Percentiles rank a stretch among this genome's conserved stretches.
Conservation (phyloP, 352 stramenopile species). For the Bremia lactucae region DNA sequence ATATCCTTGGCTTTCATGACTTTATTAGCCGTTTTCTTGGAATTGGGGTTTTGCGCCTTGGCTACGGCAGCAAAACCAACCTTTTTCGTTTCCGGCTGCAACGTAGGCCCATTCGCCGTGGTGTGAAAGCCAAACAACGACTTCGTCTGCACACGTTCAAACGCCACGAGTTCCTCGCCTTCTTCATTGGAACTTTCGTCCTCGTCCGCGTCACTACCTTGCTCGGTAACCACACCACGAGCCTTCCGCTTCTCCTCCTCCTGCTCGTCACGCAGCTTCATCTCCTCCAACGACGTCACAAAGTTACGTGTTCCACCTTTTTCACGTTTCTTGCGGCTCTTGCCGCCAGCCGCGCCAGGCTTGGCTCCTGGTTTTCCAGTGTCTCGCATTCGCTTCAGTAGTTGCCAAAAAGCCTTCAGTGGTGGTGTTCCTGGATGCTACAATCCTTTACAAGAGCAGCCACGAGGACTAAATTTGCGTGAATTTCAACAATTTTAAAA, state of each 20-base stretch:
- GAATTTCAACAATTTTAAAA: too few relatives aligned
- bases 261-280: conserved; percentile 57
- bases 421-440: neutral
- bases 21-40: conserved; percentile 56
- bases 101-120: conserved; percentile 37
- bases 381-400: conserved; percentile 32
- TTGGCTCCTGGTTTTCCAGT: conserved; percentile 29
- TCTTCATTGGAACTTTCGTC: conserved; percentile 47
- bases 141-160: conserved; percentile 68
- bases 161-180: conserved; percentile 43
- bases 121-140: conserved; percentile 61
- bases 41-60: conserved; percentile 81
- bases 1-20: conserved; percentile 85
- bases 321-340: conserved; percentile 57
- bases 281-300: conserved; percentile 78
- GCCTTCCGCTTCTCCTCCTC: conserved; percentile 73
- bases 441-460: conserved; percentile 16
- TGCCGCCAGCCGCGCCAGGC: conserved; percentile 40
- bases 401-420: neutral
- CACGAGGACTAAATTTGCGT: too few relatives aligned
- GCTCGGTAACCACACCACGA: conserved; percentile 36
- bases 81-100: conserved; percentile 66
- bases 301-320: conserved; percentile 69
- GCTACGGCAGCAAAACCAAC: conserved; percentile 54
- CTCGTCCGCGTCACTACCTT: conserved; percentile 35